Percentiles rank a stretch among this genome's conserved stretches.
These are phyloP conservation scores for Alloascoidea africana DNA, from an alignment of 805 yeast genomes.

Conservation along the genomic window DNA sequence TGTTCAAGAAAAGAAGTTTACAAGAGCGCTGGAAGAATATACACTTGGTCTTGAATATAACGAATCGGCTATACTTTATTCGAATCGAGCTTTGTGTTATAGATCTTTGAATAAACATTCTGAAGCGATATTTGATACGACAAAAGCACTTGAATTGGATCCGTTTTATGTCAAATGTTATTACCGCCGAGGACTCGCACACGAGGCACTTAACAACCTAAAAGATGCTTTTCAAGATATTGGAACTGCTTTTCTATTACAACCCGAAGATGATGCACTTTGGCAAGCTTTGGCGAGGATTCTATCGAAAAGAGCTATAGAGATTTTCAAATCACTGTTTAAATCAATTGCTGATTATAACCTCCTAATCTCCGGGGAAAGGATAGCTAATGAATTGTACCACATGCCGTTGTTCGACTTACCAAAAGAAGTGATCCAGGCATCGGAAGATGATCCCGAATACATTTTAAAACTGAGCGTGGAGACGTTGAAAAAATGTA, in stretches of 20 bases:
- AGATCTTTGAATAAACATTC: slow-evolving; percentile 67
- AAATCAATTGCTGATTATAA: not conserved
- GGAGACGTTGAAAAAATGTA: not conserved
- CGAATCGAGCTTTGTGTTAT: slow-evolving; percentile 94
- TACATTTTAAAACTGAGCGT: not conserved
- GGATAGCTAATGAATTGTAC: slow-evolving; percentile 1
- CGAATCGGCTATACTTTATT: slow-evolving; percentile 28
- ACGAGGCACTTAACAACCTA: slow-evolving; percentile 61
- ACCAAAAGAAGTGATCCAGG: not conserved
- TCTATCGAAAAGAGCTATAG: not conserved
- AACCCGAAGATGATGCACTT: not conserved
- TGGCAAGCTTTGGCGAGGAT: not conserved
- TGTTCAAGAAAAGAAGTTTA: not conserved
- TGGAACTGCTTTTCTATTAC: slow-evolving; percentile 55
- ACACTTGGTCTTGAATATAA: not conserved
- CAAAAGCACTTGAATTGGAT: slow-evolving; percentile 53
- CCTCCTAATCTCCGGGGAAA: not conserved
- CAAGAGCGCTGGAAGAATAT: slow-evolving; percentile 1
- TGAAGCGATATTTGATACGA: slow-evolving; percentile 72
- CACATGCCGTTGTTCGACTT: not conserved
- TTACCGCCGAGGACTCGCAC: slow-evolving; percentile 75
- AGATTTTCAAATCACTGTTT: not conserved
- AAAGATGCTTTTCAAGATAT: slow-evolving; percentile 62
- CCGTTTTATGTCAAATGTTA: slow-evolving; percentile 60
- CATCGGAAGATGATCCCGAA: not conserved